These are phyloP conservation scores for Boletus sp. DNA, from an alignment of 768 basidiomycete genomes.

Conservation along the genomic window DNA sequence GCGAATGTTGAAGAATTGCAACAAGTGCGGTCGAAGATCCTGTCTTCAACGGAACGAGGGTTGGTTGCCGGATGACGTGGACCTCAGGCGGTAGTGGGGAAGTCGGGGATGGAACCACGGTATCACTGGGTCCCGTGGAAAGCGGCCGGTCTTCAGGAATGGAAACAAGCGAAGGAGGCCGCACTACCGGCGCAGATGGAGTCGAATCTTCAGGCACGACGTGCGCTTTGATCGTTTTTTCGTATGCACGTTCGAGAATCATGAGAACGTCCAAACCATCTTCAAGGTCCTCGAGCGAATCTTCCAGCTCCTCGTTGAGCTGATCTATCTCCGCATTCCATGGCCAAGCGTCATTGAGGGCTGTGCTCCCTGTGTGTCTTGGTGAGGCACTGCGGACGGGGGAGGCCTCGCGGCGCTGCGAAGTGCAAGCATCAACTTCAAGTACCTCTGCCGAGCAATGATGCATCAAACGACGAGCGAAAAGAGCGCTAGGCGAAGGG, in stretches of 20 bases:
- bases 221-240: constrained; percentile 61
- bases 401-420: constrained; percentile 29
- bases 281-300: constrained; percentile 56
- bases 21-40: constrained; percentile 70
- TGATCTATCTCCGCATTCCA: constrained; percentile 37
- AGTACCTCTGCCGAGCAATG: constrained; percentile 62
- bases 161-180: constrained; percentile 13
- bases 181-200: constrained; percentile 1
- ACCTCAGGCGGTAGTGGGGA: constrained; percentile 13
- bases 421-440: constrained; percentile 7
- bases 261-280: constrained; percentile 69
- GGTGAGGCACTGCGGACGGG: constrained; percentile 44
- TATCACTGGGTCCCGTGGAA: not conserved
- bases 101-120: not conserved
- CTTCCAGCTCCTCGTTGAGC: constrained; percentile 40
- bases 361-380: constrained; percentile 33
- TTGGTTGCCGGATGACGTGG: constrained; percentile 18
- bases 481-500: constrained; percentile 50
- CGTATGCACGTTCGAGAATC: constrained; percentile 68
- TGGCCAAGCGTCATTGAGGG: constrained; percentile 27
- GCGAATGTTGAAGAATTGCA: constrained; percentile 53
- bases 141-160: constrained; percentile 23
- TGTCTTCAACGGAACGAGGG: constrained; percentile 42
- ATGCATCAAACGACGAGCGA: constrained; percentile 83
- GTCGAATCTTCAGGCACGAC: constrained; percentile 34